Base-by-base conservation (phyloP, 805 yeast genomes). In the Candida broadrunensis region DNA sequence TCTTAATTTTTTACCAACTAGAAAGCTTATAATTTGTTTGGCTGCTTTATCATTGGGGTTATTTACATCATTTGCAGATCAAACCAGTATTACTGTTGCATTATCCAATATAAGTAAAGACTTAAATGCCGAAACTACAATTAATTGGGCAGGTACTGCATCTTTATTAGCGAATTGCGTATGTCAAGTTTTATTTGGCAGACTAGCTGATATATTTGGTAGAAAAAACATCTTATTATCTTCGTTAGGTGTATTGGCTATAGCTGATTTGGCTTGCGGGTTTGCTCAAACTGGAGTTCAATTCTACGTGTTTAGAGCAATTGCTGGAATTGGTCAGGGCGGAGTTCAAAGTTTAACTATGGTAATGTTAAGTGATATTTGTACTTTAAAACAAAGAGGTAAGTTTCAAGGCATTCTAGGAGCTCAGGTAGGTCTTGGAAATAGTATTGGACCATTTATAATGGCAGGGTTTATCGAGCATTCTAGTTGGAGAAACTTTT, bases 131-230 rank as follows among this genome's bases (percentile, higher is more conserved):
- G 61, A 65, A 32, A 60, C 59, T 15, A 69, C 80, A 1, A 75
- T 78, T 33, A 69, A 77, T 35, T 79, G 85, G 84, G 81, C 80
- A 0, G 81, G 81, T 12, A 73, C 83, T 0, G 72, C 81, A 2
- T 55, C 72, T 13, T 55, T 77, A 21, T 68, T 79, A 37, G 78
- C 81, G 5, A 71, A 70, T 37, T 67, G 78, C 35, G 67, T 70
- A 5, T 75, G 77, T 45, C 82, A 78, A 48, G 75, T 77, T 3
- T 51, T 77, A 9, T 67, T 73, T 36, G 84, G 84, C 1, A 58
- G 84, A 24, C 51, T 77, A 19, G 69, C 80, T 2, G 84, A 79
- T 52, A 75, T 78, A 7, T 75, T 77, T 51, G 79, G 79, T 8
- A 54, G 83, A 35, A 78, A 77, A 44, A 48, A 50, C 35, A 65